phyloP scores from a whole-genome alignment of 2,329 filamentous ascomycete species.

The Claviceps africana region DNA sequence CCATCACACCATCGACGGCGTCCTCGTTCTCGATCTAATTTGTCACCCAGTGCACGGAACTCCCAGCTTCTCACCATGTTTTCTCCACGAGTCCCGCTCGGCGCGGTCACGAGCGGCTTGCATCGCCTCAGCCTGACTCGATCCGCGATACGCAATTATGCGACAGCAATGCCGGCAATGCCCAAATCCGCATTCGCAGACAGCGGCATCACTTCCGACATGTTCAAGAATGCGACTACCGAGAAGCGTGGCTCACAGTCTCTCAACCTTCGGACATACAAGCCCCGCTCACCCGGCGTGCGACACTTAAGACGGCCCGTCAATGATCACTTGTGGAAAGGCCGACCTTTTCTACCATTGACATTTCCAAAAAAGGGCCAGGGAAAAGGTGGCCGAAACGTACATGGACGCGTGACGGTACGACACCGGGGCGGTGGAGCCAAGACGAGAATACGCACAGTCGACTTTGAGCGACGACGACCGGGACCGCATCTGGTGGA shows the following conservation, averaged over 20 bases:
- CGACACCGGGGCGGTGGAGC: conserved; percentile 85
- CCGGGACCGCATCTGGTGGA: conserved; percentile 81
- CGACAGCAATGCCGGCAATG: conserved; percentile 13
- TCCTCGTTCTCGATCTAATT: not conserved
- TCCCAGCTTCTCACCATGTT: conserved; percentile 13
- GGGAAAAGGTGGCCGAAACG: conserved; percentile 83
- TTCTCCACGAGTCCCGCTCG: conserved; percentile 16
- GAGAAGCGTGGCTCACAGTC: conserved; percentile 19
- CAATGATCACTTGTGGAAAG: conserved; percentile 96
- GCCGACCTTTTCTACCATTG: conserved; percentile 64
- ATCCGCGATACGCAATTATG: conserved; percentile 17
- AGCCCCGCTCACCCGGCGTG: conserved; percentile 80
- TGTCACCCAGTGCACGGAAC: not conserved
- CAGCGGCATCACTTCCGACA: conserved; percentile 10
- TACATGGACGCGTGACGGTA: conserved; percentile 71
- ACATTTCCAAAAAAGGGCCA: conserved; percentile 91
- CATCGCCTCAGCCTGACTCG: conserved; percentile 16
- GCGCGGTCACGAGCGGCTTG: conserved; percentile 15
- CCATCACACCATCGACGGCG: not conserved
- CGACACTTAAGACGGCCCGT: conserved; percentile 83
- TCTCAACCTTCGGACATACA: conserved; percentile 65
- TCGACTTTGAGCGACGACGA: conserved; percentile 71
- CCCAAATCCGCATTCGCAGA: conserved; percentile 9
- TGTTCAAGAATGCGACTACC: conserved; percentile 5
- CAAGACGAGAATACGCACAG: conserved; percentile 78